Conservation (phyloP, 2,329 filamentous ascomycete species). For the Didymella arachidicola region DNA sequence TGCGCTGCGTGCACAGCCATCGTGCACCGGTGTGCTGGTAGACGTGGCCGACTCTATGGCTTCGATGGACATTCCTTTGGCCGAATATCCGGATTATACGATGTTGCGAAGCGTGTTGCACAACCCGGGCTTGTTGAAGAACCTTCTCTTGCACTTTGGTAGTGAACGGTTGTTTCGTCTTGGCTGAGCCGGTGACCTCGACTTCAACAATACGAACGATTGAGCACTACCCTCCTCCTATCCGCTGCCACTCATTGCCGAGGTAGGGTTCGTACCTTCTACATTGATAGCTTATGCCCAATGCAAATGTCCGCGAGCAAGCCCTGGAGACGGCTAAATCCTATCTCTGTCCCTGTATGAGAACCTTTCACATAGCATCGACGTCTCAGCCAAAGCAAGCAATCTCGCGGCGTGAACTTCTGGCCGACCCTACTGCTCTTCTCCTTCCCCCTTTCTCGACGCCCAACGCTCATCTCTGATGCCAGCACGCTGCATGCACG, state of each 20-base stretch:
- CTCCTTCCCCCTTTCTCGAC: slow-evolving; percentile 1
- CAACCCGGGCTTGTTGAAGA: neutral
- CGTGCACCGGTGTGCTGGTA: neutral
- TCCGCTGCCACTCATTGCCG: neutral
- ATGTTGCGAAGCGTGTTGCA: neutral
- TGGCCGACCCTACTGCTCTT: neutral
- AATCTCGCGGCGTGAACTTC: neutral
- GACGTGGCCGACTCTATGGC: neutral
- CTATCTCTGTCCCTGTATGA: neutral
- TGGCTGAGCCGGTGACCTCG: too few relatives aligned
- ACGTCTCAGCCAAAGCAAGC: neutral
- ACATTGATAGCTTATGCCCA: neutral
- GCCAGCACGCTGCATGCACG: slow-evolving; percentile 1
- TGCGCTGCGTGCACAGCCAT: neutral
- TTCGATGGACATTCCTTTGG: neutral
- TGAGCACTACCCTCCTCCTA: neutral
- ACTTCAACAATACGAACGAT: neutral
- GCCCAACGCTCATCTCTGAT: neutral
- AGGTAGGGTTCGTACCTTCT: too few relatives aligned
- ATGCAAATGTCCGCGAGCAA: neutral
- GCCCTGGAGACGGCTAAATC: neutral
- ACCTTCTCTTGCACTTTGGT: neutral
- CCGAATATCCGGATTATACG: neutral
- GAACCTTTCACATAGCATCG: neutral
- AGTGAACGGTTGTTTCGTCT: neutral